Conservation (phyloP, 2,329 filamentous ascomycete genomes). For the Apiospora rasikravindrae region DNA sequence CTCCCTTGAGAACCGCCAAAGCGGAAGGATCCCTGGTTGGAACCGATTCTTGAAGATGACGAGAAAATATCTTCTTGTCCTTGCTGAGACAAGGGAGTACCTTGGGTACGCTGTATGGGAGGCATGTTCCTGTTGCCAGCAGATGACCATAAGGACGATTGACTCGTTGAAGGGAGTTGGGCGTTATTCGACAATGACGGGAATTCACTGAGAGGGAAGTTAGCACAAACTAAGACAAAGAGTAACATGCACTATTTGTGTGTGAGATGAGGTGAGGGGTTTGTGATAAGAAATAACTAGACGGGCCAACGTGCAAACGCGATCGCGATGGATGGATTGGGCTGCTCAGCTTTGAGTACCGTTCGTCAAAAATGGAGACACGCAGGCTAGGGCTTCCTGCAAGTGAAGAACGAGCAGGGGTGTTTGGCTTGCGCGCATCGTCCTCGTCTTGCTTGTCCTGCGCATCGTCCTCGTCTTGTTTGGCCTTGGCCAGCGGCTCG, state of each 20-base stretch:
- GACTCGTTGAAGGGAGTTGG: constrained; percentile 54
- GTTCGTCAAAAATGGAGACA: neutral
- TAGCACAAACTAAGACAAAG: neutral
- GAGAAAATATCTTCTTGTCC: constrained; percentile 54
- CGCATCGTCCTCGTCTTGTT: neutral
- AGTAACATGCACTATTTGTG: neutral
- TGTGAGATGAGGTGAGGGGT: neutral
- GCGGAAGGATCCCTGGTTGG: constrained; percentile 55
- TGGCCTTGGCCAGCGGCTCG: neutral
- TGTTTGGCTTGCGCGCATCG: neutral
- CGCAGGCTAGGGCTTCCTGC: constrained; percentile 2
- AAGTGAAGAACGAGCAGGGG: neutral
- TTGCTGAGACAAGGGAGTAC: constrained; percentile 58
- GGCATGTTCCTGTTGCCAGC: constrained; percentile 54
- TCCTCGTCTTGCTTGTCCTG: neutral
- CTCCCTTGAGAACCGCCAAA: constrained; percentile 55
- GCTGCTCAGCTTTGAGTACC: constrained; percentile 17
- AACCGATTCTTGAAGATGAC: constrained; percentile 42
- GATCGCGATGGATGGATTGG: neutral
- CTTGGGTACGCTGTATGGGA: constrained; percentile 56
- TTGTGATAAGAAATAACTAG: neutral
- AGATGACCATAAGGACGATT: constrained; percentile 61
- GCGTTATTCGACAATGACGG: constrained; percentile 68
- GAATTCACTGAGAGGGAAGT: constrained; percentile 57
- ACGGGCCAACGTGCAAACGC: neutral